Evolutionary conservation across 2,329 filamentous ascomycete genomes (phyloP), one percentile per base, ranked within the genome.

Genomic region (Drechmeria coniospora): DNA sequence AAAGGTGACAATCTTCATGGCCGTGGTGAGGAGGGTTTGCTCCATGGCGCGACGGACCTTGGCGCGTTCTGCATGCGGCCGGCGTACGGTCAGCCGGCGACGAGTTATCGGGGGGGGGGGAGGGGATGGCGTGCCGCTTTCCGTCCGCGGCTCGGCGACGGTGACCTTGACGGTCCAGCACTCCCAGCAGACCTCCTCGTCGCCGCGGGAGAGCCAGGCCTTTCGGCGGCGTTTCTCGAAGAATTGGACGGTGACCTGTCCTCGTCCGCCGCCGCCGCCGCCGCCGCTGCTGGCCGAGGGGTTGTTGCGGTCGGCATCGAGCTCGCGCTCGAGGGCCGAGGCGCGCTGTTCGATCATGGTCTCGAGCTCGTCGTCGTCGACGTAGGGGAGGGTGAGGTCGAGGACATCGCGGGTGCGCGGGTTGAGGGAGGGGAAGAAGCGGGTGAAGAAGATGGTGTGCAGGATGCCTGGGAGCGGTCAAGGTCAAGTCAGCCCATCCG

Each of bases 361-460:
- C 51, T 92, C 83, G 37, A 95, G 75, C 53, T 93, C 83, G 38
- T 79, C 77, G 48, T 94, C 83, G 49, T 84, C 74, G 46, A 95
- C 79, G 45, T 81, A 80, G 28, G 90, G 86, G 16, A 95, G 71
- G 19, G 83, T 86, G 35, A 93, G 68, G 54, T 92, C 86, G 39
- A 94, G 75, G 37, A 94, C 74, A 48, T 94, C 86, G 57, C 83
- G 77, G 37, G 82, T 84, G 37, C 73, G 70, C 5, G 90, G 87
- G 23, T 71, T 63, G 42, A 94, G 69, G 32, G 82, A 76, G 32
- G 83, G 83, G 63, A 95, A 94, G 69, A 87, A 92, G 47, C 90
- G 79, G 61, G 94, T 86, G 68, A 95, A 95, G 72, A 95, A 98
- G 53, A 95, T 94, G 27, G 86, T 92, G 54, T 94, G 86, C 27